Base-by-base conservation (phyloP, 768 basidiomycete species). In the Russula sp. region DNA sequence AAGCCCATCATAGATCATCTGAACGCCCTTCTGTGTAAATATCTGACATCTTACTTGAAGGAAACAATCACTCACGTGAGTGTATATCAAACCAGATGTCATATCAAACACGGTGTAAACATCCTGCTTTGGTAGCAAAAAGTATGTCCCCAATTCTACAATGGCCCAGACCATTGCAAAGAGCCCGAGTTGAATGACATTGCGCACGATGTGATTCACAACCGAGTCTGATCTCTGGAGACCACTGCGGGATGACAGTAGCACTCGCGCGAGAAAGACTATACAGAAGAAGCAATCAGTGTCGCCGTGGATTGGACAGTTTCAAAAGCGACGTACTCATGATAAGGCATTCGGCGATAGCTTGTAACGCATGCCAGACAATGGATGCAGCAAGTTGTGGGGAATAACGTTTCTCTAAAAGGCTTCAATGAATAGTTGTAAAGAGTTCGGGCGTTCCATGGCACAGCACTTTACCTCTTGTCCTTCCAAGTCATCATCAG, bases 81-180 rank as follows among this genome's bases (percentile, higher is more conserved):
- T 58, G 48, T 58, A 58, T 32, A 58, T 58, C n/a, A 48, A 58
- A 29, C 57, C 57, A 22, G 48, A 48, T 49, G 57, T 49, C 25
- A 22, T 20, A 13, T 48, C 57, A 50, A 58, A 58, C 7, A 58
- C 3, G 0, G 29, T 32, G 41, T 49, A 49, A 7, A 50, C 5
- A 3, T 29, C 2, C 29, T 41, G 18, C 22, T 29, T 8, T 10
- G 57, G 57, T 8, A 57, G n/a, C 8, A 57, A 29, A n/a, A 48
- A 48, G 18, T 29, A 57, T 25, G 56, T 48, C 22, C 11, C 57
- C 34, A 58, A 42, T 16, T 1, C 47, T 10, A 47, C 57, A 5
- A 58, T 0, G 1, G 57, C 4, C 57, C 57, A 58, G 25, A 42
- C 2, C 34, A n/a, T 39, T 29, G 57, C 47, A 42, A 58, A 29